These are phyloP conservation scores for Hypoxylon sp. DNA, from an alignment of 2,329 filamentous ascomycete genomes.

Conservation along the genomic window DNA sequence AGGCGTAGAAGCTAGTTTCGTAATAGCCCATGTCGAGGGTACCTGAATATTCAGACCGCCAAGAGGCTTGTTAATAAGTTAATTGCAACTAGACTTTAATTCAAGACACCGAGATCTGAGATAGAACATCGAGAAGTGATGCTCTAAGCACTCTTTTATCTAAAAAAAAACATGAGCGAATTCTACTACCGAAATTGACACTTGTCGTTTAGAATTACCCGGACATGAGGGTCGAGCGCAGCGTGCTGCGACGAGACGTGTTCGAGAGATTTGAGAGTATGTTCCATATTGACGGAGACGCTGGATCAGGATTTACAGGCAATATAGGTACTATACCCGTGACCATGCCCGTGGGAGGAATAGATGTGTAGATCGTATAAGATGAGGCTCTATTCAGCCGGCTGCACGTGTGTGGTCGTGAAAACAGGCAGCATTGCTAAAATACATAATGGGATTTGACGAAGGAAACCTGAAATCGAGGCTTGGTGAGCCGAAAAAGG, in stretches of 20 bases:
- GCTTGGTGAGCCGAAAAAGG: slow-evolving; percentile 29
- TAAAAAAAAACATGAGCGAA: slow-evolving; percentile 5
- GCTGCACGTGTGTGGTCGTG: slow-evolving; percentile 18
- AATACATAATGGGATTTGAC: slow-evolving; percentile 10
- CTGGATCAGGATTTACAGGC: slow-evolving; percentile 35
- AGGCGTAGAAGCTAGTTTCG: slow-evolving; percentile 46
- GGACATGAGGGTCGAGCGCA: slow-evolving; percentile 46
- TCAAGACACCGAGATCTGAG: slow-evolving; percentile 28
- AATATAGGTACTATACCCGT: slow-evolving; percentile 39
- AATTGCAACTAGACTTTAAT: slow-evolving; percentile 23
- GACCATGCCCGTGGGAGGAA: slow-evolving; percentile 16
- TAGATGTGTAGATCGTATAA: slow-evolving; percentile 22
- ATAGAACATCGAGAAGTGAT: slow-evolving; percentile 20
- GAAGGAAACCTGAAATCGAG: slow-evolving; percentile 15
- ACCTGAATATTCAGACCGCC: slow-evolving; percentile 6
- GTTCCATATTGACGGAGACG: slow-evolving; percentile 36
- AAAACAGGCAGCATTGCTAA: slow-evolving; percentile 7
- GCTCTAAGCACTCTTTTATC: slow-evolving; percentile 26
- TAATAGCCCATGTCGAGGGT: slow-evolving; percentile 46
- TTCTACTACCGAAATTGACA: slow-evolving; percentile 46
- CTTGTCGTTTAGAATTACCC: slow-evolving; percentile 54
- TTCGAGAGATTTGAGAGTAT: slow-evolving; percentile 36
- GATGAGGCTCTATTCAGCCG: slow-evolving; percentile 44
- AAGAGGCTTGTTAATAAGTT: slow-evolving; percentile 21
- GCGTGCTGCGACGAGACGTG: slow-evolving; percentile 43